Evolutionary conservation across 768 basidiomycete genomes (phyloP).

Genomic region (Pseudohyphozyma bogoriensis): DNA sequence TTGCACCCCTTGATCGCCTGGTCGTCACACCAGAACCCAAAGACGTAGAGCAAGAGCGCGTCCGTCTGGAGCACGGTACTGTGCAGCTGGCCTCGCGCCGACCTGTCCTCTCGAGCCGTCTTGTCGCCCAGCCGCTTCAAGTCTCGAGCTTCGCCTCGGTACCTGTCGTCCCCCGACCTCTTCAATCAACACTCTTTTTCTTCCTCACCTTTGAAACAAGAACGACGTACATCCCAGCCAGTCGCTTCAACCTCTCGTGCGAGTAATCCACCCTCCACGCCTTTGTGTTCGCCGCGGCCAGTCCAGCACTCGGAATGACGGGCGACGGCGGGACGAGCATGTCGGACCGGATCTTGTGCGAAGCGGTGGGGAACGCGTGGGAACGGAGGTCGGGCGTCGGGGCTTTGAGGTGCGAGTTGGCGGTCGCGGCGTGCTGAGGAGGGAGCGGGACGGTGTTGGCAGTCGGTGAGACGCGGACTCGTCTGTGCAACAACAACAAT

Average conservation of each 20-base stretch:
- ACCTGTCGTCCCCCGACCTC: conserved; percentile 48
- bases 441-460: conserved; percentile 36
- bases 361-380: no score
- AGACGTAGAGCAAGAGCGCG: conserved; percentile 72
- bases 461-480: neutral
- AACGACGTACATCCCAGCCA: conserved; percentile 32
- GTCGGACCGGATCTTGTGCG: neutral
- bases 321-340: neutral
- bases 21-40: conserved; percentile 63
- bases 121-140: conserved; percentile 78
- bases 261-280: conserved; percentile 24
- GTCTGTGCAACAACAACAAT: neutral
- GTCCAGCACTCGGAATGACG: no score
- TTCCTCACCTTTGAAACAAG: conserved; percentile 48
- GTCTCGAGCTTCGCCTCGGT: conserved; percentile 56
- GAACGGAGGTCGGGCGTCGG: conserved; percentile 37
- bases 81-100: conserved; percentile 61
- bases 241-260: conserved; percentile 14
- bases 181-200: no score
- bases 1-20: conserved; percentile 37
- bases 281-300: no score
- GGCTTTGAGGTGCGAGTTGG: conserved; percentile 26
- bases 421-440: neutral
- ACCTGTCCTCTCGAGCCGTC: conserved; percentile 50
- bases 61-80: conserved; percentile 70